Base-by-base conservation (phyloP, 306 rosid species). In the Inga oerstediana region DNA sequence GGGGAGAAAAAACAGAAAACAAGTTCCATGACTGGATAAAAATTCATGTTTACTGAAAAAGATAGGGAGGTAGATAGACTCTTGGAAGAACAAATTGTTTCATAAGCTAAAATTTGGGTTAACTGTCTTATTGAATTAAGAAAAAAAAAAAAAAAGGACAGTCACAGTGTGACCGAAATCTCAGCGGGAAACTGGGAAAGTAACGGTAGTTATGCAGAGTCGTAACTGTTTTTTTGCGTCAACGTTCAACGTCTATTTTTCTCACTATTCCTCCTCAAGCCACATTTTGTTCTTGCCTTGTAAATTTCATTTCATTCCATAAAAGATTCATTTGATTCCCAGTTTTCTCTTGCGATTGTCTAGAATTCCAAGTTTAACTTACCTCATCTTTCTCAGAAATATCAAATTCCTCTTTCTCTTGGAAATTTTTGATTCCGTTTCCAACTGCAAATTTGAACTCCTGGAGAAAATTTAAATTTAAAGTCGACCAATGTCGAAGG, bases 401-500 rank as follows among this genome's bases (percentile, higher is more conserved):
- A 45, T 58, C 13, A n/a, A 20, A 20, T 22, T n/a, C 13, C 30
- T 20, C 64, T 20, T 20, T 20, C 64, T 58, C 64, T 58, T 20
- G 8, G 11, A n/a, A n/a, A 58, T 24, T 58, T 9, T 9, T 65
- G 2, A 17, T 61, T 22, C 22, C 35, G 35, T 22, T 61, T 24
- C 14, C 13, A 24, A n/a, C 34, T 35, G 2, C 45, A 67, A 19
- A 56, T 35, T 35, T 35, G 39, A 45, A 7, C 14, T 68, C 16
- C 52, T 5, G 32, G 51, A 70, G 34, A 49, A 49, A 49, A 49
- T 14, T 2, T 48, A 48, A 2, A 48, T 48, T 48, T 48, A 6
- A 6, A 39, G 2, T 74, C 9, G 1, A 41, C 19, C 44, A 76
- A 84, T 74, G 72, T 56, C 88, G 65, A 82, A 82, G 78, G 79